These are phyloP conservation scores for Penicillium salamii DNA, from an alignment of 495 filamentous ascomycete genomes.

Conservation along the genomic window DNA sequence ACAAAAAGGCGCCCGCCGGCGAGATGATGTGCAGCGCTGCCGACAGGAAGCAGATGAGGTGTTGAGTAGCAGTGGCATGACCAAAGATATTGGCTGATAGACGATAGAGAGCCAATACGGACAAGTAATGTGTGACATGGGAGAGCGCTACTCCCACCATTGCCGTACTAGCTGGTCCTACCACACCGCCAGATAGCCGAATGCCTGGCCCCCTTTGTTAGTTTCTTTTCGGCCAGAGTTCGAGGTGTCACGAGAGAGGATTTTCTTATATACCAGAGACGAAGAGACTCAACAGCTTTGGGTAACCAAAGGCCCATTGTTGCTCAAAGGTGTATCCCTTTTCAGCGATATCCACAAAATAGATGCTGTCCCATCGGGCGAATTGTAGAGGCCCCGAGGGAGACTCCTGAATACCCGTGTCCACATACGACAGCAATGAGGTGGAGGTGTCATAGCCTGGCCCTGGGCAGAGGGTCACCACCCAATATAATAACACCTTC, in stretches of 20 bases:
- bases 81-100: conserved; percentile 42
- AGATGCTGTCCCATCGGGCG: conserved; percentile 89
- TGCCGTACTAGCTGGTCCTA: conserved; percentile 28
- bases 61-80: conserved; percentile 21
- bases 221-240: neutral
- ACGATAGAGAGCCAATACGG: conserved; percentile 66
- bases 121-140: conserved; percentile 69
- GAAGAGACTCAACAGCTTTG: conserved; percentile 47
- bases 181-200: conserved; percentile 18
- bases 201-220: conserved; percentile 26
- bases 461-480: conserved; percentile 63
- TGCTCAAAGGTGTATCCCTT: conserved; percentile 85
- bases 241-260: neutral
- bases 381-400: conserved; percentile 48
- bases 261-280: conserved; percentile 45
- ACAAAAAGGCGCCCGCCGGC: conserved; percentile 87
- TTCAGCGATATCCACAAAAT: conserved; percentile 67
- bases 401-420: conserved; percentile 8
- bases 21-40: conserved; percentile 76
- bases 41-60: conserved; percentile 59
- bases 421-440: conserved; percentile 48
- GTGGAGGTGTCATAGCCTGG: conserved; percentile 89
- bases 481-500: conserved; percentile 69
- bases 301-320: conserved; percentile 91
- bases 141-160: conserved; percentile 62